Evolutionary conservation across 2,329 filamentous ascomycete species (phyloP).

Genomic region (Botryosphaeria agaves): DNA sequence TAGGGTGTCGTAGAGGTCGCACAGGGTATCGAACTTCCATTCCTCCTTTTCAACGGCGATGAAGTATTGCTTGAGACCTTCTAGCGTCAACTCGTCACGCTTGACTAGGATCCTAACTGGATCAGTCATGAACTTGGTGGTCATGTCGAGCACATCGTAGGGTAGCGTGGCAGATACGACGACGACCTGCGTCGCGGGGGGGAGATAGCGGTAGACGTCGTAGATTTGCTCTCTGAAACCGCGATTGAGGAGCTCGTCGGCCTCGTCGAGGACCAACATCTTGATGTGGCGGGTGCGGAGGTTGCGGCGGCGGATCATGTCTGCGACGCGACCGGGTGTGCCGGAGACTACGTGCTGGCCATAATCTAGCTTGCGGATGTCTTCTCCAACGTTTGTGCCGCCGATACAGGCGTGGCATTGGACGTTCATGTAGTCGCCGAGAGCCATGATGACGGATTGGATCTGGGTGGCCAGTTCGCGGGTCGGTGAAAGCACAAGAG

Average conservation of each 20-base stretch:
- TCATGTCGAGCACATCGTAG: conserved; percentile 97
- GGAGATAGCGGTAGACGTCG: conserved; percentile 98
- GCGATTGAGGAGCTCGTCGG: conserved; percentile 97
- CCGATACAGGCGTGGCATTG: conserved; percentile 99
- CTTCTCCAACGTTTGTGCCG: conserved; percentile 92
- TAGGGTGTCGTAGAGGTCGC: conserved; percentile 96
- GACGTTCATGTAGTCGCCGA: conserved; percentile 98
- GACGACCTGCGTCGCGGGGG: conserved; percentile 95
- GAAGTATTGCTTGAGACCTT: conserved; percentile 99
- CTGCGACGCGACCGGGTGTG: conserved; percentile 93
- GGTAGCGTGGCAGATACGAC: conserved; percentile 97
- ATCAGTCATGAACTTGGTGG: conserved; percentile 99
- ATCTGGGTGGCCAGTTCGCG: conserved; percentile 99
- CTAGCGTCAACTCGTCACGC: conserved; percentile 98
- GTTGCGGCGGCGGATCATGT: conserved; percentile 98
- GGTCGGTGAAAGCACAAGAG: conserved; percentile 91
- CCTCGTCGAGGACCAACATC: conserved; percentile 99
- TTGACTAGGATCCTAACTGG: conserved; percentile 98
- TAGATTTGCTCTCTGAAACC: conserved; percentile 99
- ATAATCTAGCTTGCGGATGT: conserved; percentile 94
- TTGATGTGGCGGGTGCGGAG: conserved; percentile 97
- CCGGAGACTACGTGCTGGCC: conserved; percentile 95
- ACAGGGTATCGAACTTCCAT: conserved; percentile 99
- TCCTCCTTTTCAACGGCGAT: conserved; percentile 99
- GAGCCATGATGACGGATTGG: conserved; percentile 96